A percentile compares a stretch with the other conserved stretches of the same genome.
phyloP scores from a whole-genome alignment of 768 basidiomycete species.

The Collybiopsis luxurians region DNA sequence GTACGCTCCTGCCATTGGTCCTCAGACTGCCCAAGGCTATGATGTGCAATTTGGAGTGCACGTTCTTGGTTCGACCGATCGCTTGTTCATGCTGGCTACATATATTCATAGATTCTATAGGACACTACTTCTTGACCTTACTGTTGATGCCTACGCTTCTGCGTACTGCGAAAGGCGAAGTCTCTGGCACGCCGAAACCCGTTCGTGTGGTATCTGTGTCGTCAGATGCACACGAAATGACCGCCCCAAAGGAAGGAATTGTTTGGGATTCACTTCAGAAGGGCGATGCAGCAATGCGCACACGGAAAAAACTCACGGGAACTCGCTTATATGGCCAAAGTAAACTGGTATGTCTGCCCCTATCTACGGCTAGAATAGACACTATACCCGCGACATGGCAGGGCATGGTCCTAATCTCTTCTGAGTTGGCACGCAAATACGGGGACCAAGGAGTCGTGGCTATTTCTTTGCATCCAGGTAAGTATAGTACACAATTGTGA shows the following conservation, averaged over 20 bases:
- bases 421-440: constrained; percentile 27
- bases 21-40: constrained; percentile 26
- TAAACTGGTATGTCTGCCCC: constrained; percentile 34
- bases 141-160: constrained; percentile 29
- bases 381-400: constrained; percentile 5
- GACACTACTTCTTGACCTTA: constrained; percentile 29
- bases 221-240: constrained; percentile 19
- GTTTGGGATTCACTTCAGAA: constrained; percentile 30
- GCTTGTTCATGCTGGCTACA: not conserved
- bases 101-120: constrained; percentile 12
- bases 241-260: constrained; percentile 23
- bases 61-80: constrained; percentile 18
- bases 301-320: constrained; percentile 18
- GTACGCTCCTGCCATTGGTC: constrained; percentile 23
- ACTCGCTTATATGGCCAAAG: constrained; percentile 25
- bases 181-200: constrained; percentile 20
- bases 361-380: not conserved
- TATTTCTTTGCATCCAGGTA: constrained; percentile 29
- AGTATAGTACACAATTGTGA: not conserved
- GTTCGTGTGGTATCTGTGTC: constrained; percentile 25
- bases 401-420: constrained; percentile 26
- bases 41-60: constrained; percentile 35
- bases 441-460: constrained; percentile 26
- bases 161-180: constrained; percentile 24
- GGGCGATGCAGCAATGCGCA: constrained; percentile 13